These are phyloP conservation scores for Ophiostoma ips DNA, from an alignment of 2,329 filamentous ascomycete species.

Conservation along the genomic window DNA sequence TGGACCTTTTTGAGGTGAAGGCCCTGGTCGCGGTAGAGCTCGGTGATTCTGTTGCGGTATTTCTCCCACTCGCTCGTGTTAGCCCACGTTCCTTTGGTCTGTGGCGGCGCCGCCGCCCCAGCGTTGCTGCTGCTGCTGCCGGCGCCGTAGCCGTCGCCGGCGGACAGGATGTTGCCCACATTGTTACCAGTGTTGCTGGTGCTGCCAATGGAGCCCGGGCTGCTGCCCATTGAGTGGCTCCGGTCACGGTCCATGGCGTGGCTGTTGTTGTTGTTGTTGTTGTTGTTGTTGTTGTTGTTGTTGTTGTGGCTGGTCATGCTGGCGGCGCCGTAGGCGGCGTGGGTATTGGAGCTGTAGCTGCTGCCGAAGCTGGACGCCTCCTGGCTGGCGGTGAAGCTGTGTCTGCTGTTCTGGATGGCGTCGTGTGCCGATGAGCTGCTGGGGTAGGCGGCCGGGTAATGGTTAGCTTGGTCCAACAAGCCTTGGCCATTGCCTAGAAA, in stretches of 20 bases:
- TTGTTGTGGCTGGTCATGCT: background rate
- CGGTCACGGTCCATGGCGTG: no score
- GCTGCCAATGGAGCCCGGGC: background rate
- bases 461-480: background rate
- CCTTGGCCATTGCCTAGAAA: no score
- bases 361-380: no score
- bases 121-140: background rate
- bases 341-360: background rate
- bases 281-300: no score
- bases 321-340: no score
- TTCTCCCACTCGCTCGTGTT: slow-evolving; percentile 17
- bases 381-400: background rate
- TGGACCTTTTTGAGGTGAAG: slow-evolving; percentile 18
- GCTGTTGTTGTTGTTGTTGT: no score
- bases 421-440: no score
- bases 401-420: background rate
- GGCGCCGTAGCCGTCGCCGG: slow-evolving; percentile 17
- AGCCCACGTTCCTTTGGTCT: no score
- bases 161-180: no score
- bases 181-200: slow-evolving; percentile 2
- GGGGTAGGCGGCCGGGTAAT: background rate
- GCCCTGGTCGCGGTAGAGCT: slow-evolving; percentile 17
- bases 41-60: slow-evolving; percentile 17
- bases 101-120: no score
- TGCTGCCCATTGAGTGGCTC: background rate